These are phyloP conservation scores for Chaetomidium leptoderma DNA, from an alignment of 495 filamentous ascomycete genomes.

Conservation along the genomic window DNA sequence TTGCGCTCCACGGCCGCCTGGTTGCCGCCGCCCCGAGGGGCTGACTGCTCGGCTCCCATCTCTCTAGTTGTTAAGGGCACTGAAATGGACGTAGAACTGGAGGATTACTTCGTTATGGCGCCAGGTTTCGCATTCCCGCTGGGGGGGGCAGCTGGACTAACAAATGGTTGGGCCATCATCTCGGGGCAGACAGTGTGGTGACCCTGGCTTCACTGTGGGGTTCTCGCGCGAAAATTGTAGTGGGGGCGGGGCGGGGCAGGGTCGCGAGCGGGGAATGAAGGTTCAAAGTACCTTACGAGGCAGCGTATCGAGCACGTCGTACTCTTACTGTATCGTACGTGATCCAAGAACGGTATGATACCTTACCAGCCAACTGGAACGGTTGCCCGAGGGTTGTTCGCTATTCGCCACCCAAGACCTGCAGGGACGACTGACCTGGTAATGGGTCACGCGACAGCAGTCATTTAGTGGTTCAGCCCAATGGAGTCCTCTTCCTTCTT, in stretches of 20 bases:
- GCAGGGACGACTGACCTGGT: neutral
- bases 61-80: too few species aligned
- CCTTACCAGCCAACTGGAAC: too few species aligned
- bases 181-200: neutral
- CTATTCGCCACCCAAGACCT: too few species aligned
- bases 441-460: neutral
- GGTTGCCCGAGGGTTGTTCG: too few species aligned
- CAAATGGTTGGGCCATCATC: neutral
- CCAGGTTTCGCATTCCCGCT: neutral
- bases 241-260: slow-evolving; percentile 1
- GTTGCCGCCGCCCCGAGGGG: slow-evolving; percentile 37
- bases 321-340: too few species aligned
- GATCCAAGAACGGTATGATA: too few species aligned
- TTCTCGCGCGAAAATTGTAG: neutral
- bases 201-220: neutral
- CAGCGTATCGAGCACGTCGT: too few species aligned
- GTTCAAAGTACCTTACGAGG: neutral
- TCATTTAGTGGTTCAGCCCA: too few species aligned
- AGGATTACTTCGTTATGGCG: too few species aligned
- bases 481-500: too few species aligned
- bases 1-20: slow-evolving; percentile 42
- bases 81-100: too few species aligned
- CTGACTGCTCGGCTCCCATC: slow-evolving; percentile 84
- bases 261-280: neutral
- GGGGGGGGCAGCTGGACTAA: neutral